These are phyloP conservation scores for Trichophyton simii DNA, from an alignment of 2,329 filamentous ascomycete species.

Conservation along the genomic window DNA sequence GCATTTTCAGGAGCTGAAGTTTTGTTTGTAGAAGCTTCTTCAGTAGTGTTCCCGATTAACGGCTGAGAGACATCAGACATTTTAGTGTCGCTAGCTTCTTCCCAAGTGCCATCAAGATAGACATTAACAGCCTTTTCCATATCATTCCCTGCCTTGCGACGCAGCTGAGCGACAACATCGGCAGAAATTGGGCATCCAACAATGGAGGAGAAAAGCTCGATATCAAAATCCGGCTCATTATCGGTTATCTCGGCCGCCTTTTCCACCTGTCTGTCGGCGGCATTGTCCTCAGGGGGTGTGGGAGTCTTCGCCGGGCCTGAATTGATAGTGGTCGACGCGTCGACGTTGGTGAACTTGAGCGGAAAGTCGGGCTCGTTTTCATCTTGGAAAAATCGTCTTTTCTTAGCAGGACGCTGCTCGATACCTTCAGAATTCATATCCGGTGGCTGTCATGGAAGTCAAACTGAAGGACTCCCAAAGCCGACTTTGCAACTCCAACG, in stretches of 20 bases:
- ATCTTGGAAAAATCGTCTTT: slow-evolving; percentile 51
- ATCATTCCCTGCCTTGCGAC: slow-evolving; percentile 39
- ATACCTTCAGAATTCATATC: slow-evolving; percentile 30
- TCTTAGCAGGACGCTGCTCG: slow-evolving; percentile 46
- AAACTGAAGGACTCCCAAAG: background rate
- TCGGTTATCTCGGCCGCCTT: background rate
- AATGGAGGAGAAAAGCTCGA: slow-evolving; percentile 43
- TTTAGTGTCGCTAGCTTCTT: slow-evolving; percentile 19
- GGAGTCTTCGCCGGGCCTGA: background rate
- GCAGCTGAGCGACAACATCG: slow-evolving; percentile 37
- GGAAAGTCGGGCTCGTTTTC: slow-evolving; percentile 18
- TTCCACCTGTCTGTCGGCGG: background rate
- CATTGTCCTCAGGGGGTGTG: background rate
- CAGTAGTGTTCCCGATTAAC: background rate
- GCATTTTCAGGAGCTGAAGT: background rate
- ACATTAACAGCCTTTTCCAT: slow-evolving; percentile 51
- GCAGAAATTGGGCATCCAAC: slow-evolving; percentile 41
- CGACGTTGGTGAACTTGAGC: background rate
- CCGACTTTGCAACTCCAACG: background rate
- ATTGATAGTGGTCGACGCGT: slow-evolving; percentile 5
- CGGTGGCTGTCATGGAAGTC: background rate
- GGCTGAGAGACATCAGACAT: slow-evolving; percentile 1
- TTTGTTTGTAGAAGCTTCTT: background rate
- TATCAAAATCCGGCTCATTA: slow-evolving; percentile 36
- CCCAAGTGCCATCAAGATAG: slow-evolving; percentile 53